Evolutionary conservation across 2,329 filamentous ascomycete genomes (phyloP), one percentile per base, ranked within the genome.

Genomic region (Microdochium bolleyi): DNA sequence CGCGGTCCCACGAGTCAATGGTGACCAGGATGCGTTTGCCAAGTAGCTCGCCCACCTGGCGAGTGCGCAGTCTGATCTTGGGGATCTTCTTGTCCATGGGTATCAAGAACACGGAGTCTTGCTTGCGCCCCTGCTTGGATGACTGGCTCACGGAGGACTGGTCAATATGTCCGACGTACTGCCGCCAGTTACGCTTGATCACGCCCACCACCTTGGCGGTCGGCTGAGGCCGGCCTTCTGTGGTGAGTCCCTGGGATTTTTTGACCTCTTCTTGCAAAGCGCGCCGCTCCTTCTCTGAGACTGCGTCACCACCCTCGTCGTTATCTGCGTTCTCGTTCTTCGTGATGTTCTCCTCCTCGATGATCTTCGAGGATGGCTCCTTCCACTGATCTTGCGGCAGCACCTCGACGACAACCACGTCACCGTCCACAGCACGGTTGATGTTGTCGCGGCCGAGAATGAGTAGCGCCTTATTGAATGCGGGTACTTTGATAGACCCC

Each of bases 31-130:
- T 85, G 53, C 95, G 85, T 75, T 97, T 94, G 4, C 94, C 94
- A 25, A 96, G 71, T 3, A 99, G 79, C 62, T 96, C 90, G 16
- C 84, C 84, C 24, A 91, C 92, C 70, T 97, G 94, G 51, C 94
- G 82, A 11, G 94, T 97, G 50, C 92, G 85, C 52, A 99, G 84
- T 48, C 91, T 84, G 62, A 99, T 96, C 74, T 97, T 99, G 2
- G 94, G 94, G 22, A 99, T 88, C 62, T 90, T 87, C 76, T 96
- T 97, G 70, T 99, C 92, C 92, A 99, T 97, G 3, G 94, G 92
- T 49, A 97, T 84, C 19, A 99, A 78, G 70, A 99, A 99, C 14
- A 99, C 91, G 16, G 83, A 95, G 66, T 96, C 91, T 66, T 95
- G 90, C 62, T 88, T 88, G 54, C 91, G 82, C 27, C 89, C 90